Percentiles rank a stretch among this genome's conserved stretches.
Evolutionary conservation across 164 flowering plant species (phyloP).

Genomic region (Aristolochia contorta): DNA sequence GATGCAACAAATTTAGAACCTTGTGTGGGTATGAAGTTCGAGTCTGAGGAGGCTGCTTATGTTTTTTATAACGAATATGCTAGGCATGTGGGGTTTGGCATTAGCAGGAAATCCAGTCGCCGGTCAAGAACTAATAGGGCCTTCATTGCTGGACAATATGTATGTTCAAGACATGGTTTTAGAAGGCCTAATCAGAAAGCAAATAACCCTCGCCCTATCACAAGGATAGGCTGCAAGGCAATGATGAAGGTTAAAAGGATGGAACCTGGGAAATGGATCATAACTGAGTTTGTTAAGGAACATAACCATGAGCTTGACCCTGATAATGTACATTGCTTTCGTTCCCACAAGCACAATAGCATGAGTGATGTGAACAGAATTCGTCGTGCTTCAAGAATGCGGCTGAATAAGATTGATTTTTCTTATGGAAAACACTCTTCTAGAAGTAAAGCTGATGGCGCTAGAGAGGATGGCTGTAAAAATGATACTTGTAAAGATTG

Average conservation of each 20-base stretch:
- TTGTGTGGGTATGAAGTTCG: slow-evolving; percentile 13
- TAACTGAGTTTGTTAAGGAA: slow-evolving; percentile 5
- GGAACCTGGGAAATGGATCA: slow-evolving; percentile 13
- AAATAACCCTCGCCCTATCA: neutral
- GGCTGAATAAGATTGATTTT: neutral
- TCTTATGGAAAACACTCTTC: neutral
- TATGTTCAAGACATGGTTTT: slow-evolving; percentile 10
- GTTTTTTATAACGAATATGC: slow-evolving; percentile 11
- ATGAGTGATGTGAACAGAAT: neutral
- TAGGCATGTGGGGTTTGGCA: slow-evolving; percentile 7
- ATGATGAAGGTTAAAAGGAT: slow-evolving; percentile 5
- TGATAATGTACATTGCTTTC: slow-evolving; percentile 3
- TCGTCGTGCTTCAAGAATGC: neutral
- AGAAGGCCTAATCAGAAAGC: neutral
- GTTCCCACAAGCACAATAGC: neutral
- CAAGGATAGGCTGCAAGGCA: slow-evolving; percentile 11
- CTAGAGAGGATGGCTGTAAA: neutral
- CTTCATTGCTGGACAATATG: slow-evolving; percentile 2
- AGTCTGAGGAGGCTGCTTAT: slow-evolving; percentile 8
- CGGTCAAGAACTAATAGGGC: slow-evolving; percentile 5
- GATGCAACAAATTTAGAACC: slow-evolving; percentile 13
- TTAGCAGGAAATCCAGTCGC: neutral
- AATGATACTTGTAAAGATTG: neutral
- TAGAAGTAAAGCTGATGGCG: neutral
- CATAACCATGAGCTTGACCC: slow-evolving; percentile 8